Percentiles rank a stretch among this genome's conserved stretches.
These are phyloP conservation scores for Dictyophora rubrovolvata DNA, from an alignment of 768 basidiomycete genomes.

Conservation along the genomic window DNA sequence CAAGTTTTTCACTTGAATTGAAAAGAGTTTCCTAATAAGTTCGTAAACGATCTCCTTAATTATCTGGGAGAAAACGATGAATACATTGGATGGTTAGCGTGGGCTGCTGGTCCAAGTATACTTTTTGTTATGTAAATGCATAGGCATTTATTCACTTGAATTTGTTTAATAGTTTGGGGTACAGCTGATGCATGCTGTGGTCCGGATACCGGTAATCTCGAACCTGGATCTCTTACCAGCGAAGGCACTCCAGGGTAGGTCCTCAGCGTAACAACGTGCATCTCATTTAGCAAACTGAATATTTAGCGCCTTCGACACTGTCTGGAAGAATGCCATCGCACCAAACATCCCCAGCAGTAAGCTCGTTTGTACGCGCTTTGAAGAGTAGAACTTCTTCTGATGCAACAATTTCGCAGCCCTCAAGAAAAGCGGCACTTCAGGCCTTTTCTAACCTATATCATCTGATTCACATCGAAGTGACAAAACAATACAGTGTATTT, in stretches of 20 bases:
- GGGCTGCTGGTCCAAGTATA: slow-evolving; percentile 38
- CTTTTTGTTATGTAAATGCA: background rate
- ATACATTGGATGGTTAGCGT: slow-evolving; percentile 39
- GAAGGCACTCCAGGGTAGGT: slow-evolving; percentile 7
- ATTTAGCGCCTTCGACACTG: slow-evolving; percentile 9
- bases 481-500: too few relatives aligned
- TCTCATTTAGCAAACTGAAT: too few relatives aligned
- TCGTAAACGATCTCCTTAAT: slow-evolving; percentile 27
- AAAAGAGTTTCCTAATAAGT: slow-evolving; percentile 16
- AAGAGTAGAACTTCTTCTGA: background rate
- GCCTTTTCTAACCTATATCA: background rate
- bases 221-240: slow-evolving; percentile 20
- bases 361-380: background rate
- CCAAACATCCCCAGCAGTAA: slow-evolving; percentile 8
- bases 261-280: background rate
- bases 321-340: slow-evolving; percentile 4
- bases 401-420: background rate
- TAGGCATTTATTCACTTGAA: background rate
- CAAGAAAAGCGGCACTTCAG: background rate
- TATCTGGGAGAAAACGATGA: slow-evolving; percentile 33
- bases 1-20: background rate
- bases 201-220: slow-evolving; percentile 32
- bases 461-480: too few relatives aligned
- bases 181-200: slow-evolving; percentile 34
- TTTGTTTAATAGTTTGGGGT: slow-evolving; percentile 30